Evolutionary conservation across 306 rosid species (phyloP), one percentile per base, ranked within the genome.

Genomic region (Trifolium repens): DNA sequence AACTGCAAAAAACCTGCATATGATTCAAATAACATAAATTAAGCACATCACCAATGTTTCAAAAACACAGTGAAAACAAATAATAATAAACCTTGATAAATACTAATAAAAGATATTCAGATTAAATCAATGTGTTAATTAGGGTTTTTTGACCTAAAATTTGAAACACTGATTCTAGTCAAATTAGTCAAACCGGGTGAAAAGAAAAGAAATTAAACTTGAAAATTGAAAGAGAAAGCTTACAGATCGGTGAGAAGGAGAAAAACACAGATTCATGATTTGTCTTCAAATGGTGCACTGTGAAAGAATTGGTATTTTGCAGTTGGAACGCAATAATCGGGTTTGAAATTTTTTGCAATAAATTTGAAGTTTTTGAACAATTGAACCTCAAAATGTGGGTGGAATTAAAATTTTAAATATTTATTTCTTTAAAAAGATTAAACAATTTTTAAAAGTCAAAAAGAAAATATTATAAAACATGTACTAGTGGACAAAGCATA

Each of bases 221-320:
- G 9, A 37, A 37, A 7, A 37, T 37, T 22, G 22, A 40, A 47
- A 58, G 44, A 53, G 30, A 57, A 57, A 44, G 81, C 90, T 86
- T 80, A 84, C 96, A 42, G 54, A 63, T 75, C 16, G 59, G 49
- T 34, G 49, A 19, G 47, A 43, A 62, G 42, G 46, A 71, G 74
- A 81, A 63, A 90, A 73, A 63, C 83, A 76, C 26, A 79, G 60
- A 78, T 59, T 78, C 87, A 83, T 80, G 62, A 78, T 71, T 76
- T 60, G 26, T 63, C 7, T 37, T 10, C 17, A 62, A 19, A 62
- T 17, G 40, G 15, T 16, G 59, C n/a, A 6, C 8, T 2, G 49
- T 62, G 52, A 44, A 73, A 60, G 34, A 75, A 64, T 46, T 46
- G 14, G 47, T 22, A 43, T 57, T 43, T 59, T 46, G 52, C 52